phyloP scores from a whole-genome alignment of 129 eudicot genomes.

The Escallonia herrerae region DNA sequence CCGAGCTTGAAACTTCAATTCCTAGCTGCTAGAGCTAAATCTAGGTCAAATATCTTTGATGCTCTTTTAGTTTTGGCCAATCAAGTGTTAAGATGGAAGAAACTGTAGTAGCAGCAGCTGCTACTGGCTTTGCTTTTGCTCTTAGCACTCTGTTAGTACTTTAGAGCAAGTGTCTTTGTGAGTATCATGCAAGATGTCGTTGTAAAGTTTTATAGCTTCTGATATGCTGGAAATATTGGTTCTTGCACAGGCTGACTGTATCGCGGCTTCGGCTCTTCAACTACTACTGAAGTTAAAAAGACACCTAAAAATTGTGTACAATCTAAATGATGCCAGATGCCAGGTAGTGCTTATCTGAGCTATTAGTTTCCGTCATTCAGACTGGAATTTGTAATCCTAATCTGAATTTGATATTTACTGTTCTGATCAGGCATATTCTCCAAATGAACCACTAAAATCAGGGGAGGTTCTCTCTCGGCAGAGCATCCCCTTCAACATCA shows the following conservation, averaged over 20 bases:
- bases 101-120: too few species aligned
- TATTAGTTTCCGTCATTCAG: too few species aligned
- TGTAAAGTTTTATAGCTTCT: background rate
- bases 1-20: too few species aligned
- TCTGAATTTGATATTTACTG: background rate
- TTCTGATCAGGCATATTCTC: constrained; percentile 67
- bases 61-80: too few species aligned
- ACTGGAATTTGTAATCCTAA: constrained; percentile 1
- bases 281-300: constrained; percentile 89
- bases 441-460: constrained; percentile 66
- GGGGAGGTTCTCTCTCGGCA: constrained; percentile 77
- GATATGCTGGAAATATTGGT: constrained; percentile 11
- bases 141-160: too few species aligned
- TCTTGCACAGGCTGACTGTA: constrained; percentile 60
- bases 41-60: too few species aligned
- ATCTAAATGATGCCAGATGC: constrained; percentile 86
- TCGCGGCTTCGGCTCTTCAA: constrained; percentile 78
- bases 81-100: too few species aligned
- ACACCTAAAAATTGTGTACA: constrained; percentile 75
- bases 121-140: too few species aligned
- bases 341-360: too few species aligned
- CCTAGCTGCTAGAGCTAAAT: too few species aligned
- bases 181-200: too few species aligned
- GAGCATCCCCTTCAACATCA: constrained; percentile 62
- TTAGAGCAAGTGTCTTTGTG: too few species aligned